phyloP scores from a whole-genome alignment of 306 rosid genomes.

The Glycyrrhiza uralensis region DNA sequence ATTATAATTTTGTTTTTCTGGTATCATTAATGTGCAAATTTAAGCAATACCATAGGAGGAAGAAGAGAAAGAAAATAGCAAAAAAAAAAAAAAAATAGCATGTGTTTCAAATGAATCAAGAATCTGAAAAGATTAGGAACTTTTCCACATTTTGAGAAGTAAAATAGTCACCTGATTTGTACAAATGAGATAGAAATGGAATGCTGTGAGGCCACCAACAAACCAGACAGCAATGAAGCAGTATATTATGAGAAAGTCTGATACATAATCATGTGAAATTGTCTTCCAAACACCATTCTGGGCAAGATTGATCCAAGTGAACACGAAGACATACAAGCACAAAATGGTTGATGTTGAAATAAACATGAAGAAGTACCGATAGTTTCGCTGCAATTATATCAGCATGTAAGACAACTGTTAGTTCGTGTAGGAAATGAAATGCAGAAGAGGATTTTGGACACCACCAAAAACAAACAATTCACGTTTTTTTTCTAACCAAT shows the following conservation, averaged over 20 bases:
- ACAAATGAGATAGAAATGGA: constrained; percentile 83
- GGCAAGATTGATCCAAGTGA: constrained; percentile 56
- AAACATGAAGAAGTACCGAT: constrained; percentile 88
- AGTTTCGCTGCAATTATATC: constrained; percentile 74
- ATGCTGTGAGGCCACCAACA: constrained; percentile 91
- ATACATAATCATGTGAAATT: constrained; percentile 47
- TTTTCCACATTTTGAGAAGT: constrained; percentile 12
- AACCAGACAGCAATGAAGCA: constrained; percentile 89
- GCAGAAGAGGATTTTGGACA: neutral
- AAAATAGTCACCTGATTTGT: constrained; percentile 77
- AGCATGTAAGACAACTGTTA: constrained; percentile 26
- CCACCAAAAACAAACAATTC: neutral
- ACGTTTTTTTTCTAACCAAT: constrained; percentile 10
- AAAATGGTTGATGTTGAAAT: constrained; percentile 79
- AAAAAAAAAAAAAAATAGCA: neutral
- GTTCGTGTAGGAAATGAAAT: constrained; percentile 21
- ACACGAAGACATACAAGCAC: constrained; percentile 72
- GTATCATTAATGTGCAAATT: neutral
- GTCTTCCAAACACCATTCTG: constrained; percentile 32
- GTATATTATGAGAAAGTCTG: constrained; percentile 64
- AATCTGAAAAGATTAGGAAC: constrained; percentile 8
- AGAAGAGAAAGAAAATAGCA: neutral
- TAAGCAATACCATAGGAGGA: neutral
- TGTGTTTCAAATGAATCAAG: constrained; percentile 1
- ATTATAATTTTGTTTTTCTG: neutral